phyloP scores from a whole-genome alignment of 257 asterid species.

The Solanum ossicruentum region DNA sequence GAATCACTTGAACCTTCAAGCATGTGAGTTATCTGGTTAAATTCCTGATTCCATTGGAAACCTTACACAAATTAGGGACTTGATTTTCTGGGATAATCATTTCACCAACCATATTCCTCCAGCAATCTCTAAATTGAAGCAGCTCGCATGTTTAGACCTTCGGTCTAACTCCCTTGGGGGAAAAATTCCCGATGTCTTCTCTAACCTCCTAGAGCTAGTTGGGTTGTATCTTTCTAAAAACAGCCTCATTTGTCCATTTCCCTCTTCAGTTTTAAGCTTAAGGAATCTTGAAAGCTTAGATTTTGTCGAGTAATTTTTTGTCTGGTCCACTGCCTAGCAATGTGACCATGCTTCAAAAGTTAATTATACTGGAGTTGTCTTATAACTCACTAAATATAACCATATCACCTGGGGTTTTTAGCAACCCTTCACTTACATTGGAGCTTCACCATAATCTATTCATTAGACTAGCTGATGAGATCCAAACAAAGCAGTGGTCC shows the following conservation, averaged over 20 bases:
- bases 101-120: not conserved
- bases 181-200: not conserved
- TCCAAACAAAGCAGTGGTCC: too few species aligned
- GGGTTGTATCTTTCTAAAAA: not conserved
- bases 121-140: not conserved
- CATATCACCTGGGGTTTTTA: too few species aligned
- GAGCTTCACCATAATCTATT: too few species aligned
- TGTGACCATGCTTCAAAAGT: too few species aligned
- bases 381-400: too few species aligned
- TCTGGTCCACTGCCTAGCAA: too few species aligned
- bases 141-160: not conserved
- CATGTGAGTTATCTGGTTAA: not conserved
- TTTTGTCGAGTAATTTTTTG: too few species aligned
- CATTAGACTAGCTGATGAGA: too few species aligned
- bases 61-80: not conserved
- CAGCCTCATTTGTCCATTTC: not conserved
- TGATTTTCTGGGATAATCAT: not conserved
- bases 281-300: not conserved
- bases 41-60: not conserved
- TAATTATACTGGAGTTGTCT: too few species aligned
- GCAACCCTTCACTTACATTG: too few species aligned
- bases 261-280: not conserved
- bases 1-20: not conserved
- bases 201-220: not conserved
- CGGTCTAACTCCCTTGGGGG: not conserved